These are phyloP conservation scores for Nannochloropsis gaditana DNA, from an alignment of 108 stramenopile genomes.

Conservation along the genomic window DNA sequence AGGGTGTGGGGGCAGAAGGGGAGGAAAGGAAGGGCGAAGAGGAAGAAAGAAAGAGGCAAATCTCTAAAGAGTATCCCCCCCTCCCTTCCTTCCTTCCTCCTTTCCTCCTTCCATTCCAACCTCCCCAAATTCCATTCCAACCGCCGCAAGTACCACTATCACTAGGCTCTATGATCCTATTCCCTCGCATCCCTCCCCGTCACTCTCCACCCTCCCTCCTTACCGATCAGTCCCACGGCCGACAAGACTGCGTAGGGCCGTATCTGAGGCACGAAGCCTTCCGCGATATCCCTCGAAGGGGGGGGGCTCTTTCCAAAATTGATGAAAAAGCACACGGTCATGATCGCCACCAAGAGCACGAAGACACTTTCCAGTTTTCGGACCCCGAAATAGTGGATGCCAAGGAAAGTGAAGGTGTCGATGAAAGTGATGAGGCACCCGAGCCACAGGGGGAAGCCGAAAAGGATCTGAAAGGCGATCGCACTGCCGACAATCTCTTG, in stretches of 20 bases:
- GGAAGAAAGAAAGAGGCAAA: background rate
- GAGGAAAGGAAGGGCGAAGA: background rate
- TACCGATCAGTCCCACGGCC: slow-evolving; percentile 62
- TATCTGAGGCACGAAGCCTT: slow-evolving; percentile 60
- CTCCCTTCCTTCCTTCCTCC: slow-evolving; percentile 19
- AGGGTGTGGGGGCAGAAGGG: background rate
- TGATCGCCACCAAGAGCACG: slow-evolving; percentile 64
- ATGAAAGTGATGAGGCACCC: slow-evolving; percentile 54
- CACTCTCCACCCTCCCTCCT: background rate
- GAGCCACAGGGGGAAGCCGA: slow-evolving; percentile 52
- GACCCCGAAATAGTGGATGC: slow-evolving; percentile 62
- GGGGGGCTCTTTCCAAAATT: slow-evolving; percentile 63
- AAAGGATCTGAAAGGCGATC: slow-evolving; percentile 57
- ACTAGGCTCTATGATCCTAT: no score
- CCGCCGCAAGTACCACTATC: no score
- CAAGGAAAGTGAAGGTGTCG: slow-evolving; percentile 69
- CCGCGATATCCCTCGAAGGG: slow-evolving; percentile 49
- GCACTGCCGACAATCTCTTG: slow-evolving; percentile 70
- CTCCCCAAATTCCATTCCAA: no score
- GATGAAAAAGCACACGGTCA: slow-evolving; percentile 63
- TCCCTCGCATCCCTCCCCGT: no score
- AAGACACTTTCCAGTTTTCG: slow-evolving; percentile 64
- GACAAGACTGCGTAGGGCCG: slow-evolving; percentile 47
- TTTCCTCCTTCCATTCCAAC: no score
- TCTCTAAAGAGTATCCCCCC: background rate